Evolutionary conservation across 306 rosid genomes (phyloP).

Genomic region (Myrica gale): DNA sequence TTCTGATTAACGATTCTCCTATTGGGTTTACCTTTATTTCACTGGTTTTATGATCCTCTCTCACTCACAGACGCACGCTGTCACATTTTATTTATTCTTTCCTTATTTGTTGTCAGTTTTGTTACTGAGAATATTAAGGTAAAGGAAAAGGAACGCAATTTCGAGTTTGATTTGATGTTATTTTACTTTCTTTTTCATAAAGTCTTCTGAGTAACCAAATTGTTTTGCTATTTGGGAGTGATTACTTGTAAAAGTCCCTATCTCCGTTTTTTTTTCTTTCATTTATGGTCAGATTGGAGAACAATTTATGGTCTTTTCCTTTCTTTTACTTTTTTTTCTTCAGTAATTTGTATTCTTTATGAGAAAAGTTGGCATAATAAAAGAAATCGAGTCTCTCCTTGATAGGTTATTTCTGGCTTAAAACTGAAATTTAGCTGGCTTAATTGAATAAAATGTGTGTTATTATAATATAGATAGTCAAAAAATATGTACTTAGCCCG

Average conservation of each 20-base stretch:
- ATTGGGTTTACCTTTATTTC: background rate
- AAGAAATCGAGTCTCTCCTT: background rate
- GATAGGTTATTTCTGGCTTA: background rate
- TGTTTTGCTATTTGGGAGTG: conserved; percentile 4
- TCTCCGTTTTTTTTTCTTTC: too few species aligned
- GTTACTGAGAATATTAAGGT: background rate
- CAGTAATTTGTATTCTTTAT: too few species aligned
- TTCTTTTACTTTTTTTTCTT: too few species aligned
- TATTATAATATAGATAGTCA: background rate
- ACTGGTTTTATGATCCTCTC: background rate
- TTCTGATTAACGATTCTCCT: background rate
- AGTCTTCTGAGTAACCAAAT: background rate
- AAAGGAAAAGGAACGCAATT: background rate
- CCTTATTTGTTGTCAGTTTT: background rate
- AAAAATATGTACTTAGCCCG: background rate
- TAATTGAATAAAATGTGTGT: background rate
- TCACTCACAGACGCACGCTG: background rate
- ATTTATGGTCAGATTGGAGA: background rate
- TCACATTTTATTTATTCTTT: background rate
- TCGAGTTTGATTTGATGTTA: background rate
- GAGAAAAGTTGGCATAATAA: background rate
- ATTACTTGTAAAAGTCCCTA: background rate
- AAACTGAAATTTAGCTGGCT: background rate
- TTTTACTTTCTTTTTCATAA: background rate
- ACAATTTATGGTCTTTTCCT: background rate